Evolutionary conservation across 208 protist species (phyloP).

Genomic region (Leptomonas pyrrhocoris): DNA sequence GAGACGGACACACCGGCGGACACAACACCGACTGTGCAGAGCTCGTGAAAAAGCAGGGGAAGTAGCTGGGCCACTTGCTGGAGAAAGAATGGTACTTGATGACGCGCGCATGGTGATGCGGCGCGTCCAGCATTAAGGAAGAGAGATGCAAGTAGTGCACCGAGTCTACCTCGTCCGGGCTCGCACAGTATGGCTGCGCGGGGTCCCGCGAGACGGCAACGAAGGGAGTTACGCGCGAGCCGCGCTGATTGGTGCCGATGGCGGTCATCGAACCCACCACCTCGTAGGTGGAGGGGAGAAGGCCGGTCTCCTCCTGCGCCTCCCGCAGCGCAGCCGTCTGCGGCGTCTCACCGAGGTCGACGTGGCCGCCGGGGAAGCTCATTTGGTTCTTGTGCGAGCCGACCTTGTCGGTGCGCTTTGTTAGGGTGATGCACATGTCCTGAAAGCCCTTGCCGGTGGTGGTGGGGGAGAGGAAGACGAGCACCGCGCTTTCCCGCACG

Average conservation of each 20-base stretch:
- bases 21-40: constrained; percentile 30
- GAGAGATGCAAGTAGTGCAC: constrained; percentile 88
- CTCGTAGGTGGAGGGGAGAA: constrained; percentile 49
- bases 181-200: constrained; percentile 50
- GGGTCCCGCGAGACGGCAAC: constrained; percentile 51
- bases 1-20: constrained; percentile 30
- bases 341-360: constrained; percentile 61
- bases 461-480: constrained; percentile 70
- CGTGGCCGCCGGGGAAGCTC: constrained; percentile 80
- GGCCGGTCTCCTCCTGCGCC: constrained; percentile 75
- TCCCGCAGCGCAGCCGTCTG: constrained; percentile 72
- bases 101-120: constrained; percentile 63
- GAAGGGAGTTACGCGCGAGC: constrained; percentile 49
- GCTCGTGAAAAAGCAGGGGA: constrained; percentile 87
- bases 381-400: constrained; percentile 75
- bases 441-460: constrained; percentile 46
- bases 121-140: constrained; percentile 47
- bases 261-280: constrained; percentile 61
- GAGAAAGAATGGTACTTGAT: constrained; percentile 47
- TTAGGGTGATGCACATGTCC: constrained; percentile 89
- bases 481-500: constrained; percentile 45
- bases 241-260: constrained; percentile 36
- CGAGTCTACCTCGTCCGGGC: constrained; percentile 75
- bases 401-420: constrained; percentile 66
- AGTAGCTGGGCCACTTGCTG: constrained; percentile 47